phyloP scores from a whole-genome alignment of 768 basidiomycete genomes.

The Hemileccinum rubropunctum region DNA sequence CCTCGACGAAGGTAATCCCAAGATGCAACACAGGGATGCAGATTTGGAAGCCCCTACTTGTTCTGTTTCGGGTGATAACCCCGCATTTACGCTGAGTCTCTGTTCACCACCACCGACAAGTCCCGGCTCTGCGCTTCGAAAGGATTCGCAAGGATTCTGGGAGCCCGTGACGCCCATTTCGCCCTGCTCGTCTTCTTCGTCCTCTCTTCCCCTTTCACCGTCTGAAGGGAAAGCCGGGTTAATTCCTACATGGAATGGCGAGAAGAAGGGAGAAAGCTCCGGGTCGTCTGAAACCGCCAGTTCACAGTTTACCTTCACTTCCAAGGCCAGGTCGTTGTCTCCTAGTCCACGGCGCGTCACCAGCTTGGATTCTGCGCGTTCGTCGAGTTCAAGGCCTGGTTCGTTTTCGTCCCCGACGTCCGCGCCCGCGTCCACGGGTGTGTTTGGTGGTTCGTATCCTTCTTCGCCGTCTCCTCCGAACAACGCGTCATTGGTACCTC shows the following conservation, averaged over 20 bases:
- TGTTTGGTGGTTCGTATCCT: slow-evolving; percentile 7
- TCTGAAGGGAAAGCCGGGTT: slow-evolving; percentile 5
- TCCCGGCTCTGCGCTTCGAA: slow-evolving; percentile 14
- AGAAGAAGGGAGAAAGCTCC: neutral
- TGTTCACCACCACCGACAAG: slow-evolving; percentile 10
- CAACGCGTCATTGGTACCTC: neutral
- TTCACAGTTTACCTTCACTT: neutral
- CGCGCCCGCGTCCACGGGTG: slow-evolving; percentile 6
- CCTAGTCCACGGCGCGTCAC: slow-evolving; percentile 6
- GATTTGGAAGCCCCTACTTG: neutral
- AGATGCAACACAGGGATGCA: neutral
- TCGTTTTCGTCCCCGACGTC: slow-evolving; percentile 11
- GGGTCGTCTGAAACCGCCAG: slow-evolving; percentile 1
- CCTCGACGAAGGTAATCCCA: slow-evolving; percentile 1
- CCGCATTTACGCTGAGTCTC: slow-evolving; percentile 6
- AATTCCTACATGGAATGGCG: neutral
- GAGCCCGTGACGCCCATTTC: slow-evolving; percentile 15
- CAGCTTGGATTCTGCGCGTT: slow-evolving; percentile 6
- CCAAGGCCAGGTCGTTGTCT: slow-evolving; percentile 18
- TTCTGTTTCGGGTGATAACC: slow-evolving; percentile 1
- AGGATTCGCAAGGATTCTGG: slow-evolving; percentile 30
- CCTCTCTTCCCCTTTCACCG: slow-evolving; percentile 15
- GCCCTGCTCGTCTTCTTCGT: slow-evolving; percentile 16
- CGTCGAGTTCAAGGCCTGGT: slow-evolving; percentile 6
- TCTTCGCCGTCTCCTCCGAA: slow-evolving; percentile 7